A percentile compares a stretch with the other conserved stretches of the same genome.
Conservation (phyloP, 441 rosid genomes). For the Populus hybrid region DNA sequence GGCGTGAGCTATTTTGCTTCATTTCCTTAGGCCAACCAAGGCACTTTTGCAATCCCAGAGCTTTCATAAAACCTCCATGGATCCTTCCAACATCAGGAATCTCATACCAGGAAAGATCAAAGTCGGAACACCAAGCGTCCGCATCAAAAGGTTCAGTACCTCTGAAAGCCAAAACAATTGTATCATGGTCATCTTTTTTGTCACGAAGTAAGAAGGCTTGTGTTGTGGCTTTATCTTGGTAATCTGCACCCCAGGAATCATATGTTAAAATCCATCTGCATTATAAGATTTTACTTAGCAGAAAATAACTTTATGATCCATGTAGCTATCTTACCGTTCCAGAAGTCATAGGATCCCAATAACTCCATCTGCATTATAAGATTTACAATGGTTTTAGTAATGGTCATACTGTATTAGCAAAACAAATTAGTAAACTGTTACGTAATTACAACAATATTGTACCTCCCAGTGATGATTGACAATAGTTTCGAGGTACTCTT, state of each 20-base stretch:
- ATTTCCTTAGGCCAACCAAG: conserved; percentile 45
- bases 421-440: not conserved
- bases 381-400: not conserved
- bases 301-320: no score
- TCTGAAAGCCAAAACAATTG: conserved; percentile 62
- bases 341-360: conserved; percentile 51
- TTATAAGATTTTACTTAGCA: not conserved
- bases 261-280: not conserved
- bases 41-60: conserved; percentile 55
- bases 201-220: conserved; percentile 56
- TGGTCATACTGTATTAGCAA: not conserved
- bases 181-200: conserved; percentile 35
- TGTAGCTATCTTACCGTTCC: conserved; percentile 51
- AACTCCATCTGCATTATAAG: conserved; percentile 52
- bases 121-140: conserved; percentile 69
- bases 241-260: conserved; percentile 34
- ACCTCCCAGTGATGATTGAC: conserved; percentile 62
- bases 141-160: conserved; percentile 74
- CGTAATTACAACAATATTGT: not conserved
- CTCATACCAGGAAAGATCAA: conserved; percentile 77
- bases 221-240: conserved; percentile 55
- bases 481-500: conserved; percentile 36
- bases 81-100: conserved; percentile 54
- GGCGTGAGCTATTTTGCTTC: conserved; percentile 10
- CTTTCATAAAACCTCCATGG: conserved; percentile 79